phyloP scores from a whole-genome alignment of 176 grass and related monocot species.

The Calamus simplicifolius region DNA sequence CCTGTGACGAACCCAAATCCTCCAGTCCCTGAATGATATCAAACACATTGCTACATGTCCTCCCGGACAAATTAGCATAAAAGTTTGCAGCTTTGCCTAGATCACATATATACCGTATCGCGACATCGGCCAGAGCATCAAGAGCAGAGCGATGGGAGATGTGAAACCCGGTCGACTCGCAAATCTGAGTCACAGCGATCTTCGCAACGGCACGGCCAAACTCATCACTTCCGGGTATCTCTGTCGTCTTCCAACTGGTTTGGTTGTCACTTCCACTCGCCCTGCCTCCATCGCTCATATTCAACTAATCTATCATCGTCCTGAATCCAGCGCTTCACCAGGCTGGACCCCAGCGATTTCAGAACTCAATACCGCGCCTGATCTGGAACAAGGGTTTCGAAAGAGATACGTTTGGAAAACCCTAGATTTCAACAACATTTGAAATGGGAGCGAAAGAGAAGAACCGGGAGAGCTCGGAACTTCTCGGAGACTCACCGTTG shows the following conservation, averaged over 20 bases:
- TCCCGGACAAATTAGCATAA: slow-evolving; percentile 59
- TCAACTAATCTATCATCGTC: slow-evolving; percentile 51
- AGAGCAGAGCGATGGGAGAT: slow-evolving; percentile 49
- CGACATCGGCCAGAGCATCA: slow-evolving; percentile 56
- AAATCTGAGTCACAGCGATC: slow-evolving; percentile 53
- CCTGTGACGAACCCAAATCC: slow-evolving; percentile 48
- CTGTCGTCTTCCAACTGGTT: slow-evolving; percentile 5
- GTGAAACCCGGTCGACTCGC: slow-evolving; percentile 59
- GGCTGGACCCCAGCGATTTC: not conserved
- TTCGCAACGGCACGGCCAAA: slow-evolving; percentile 58
- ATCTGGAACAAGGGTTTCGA: not conserved
- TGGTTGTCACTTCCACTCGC: slow-evolving; percentile 18
- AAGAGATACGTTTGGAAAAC: slow-evolving; percentile 4
- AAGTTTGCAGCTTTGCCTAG: slow-evolving; percentile 53
- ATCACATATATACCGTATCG: slow-evolving; percentile 58
- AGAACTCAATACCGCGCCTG: not conserved
- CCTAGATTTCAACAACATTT: slow-evolving; percentile 6
- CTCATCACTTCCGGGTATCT: slow-evolving; percentile 30
- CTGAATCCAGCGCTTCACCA: not conserved
- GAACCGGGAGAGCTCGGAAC: not conserved
- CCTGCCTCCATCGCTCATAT: slow-evolving; percentile 39
- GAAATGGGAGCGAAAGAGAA: not conserved
- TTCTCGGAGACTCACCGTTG: slow-evolving; percentile 4
- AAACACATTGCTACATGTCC: slow-evolving; percentile 54
- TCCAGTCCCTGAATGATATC: slow-evolving; percentile 75